phyloP scores from a whole-genome alignment of 768 basidiomycete genomes.

The Cyclocybe cylindracea region DNA sequence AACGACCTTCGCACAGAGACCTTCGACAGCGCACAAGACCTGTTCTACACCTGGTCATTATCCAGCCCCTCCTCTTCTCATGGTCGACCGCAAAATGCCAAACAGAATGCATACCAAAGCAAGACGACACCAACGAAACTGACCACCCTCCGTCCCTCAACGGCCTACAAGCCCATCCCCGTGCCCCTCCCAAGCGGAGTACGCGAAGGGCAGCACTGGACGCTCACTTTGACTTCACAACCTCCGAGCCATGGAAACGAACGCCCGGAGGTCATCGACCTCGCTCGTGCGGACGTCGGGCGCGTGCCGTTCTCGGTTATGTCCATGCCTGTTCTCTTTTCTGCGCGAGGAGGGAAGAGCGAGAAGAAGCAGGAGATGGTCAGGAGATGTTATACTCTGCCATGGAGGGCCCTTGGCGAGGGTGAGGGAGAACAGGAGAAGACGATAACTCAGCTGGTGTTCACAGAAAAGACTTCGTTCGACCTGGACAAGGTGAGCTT shows the following conservation, averaged over 20 bases:
- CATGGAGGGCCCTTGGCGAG: constrained; percentile 14
- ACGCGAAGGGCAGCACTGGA: constrained; percentile 60
- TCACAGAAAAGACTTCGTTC: constrained; percentile 84
- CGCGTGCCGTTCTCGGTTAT: constrained; percentile 56
- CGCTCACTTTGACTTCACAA: constrained; percentile 56
- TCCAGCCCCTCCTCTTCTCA: not conserved
- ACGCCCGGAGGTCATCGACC: constrained; percentile 32
- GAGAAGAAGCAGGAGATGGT: constrained; percentile 68
- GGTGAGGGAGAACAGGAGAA: constrained; percentile 7
- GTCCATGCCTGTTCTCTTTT: constrained; percentile 64
- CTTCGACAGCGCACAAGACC: constrained; percentile 53
- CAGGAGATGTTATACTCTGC: constrained; percentile 45
- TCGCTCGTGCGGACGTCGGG: constrained; percentile 45
- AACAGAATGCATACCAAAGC: constrained; percentile 13
- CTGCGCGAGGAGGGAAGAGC: constrained; percentile 27
- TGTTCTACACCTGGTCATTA: constrained; percentile 69
- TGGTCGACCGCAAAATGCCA: not conserved
- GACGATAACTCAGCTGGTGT: constrained; percentile 33
- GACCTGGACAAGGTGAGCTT: constrained; percentile 86
- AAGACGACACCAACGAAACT: constrained; percentile 55
- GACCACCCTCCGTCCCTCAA: constrained; percentile 69
- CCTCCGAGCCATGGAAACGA: constrained; percentile 20
- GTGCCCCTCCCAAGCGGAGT: constrained; percentile 62
- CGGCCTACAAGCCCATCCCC: constrained; percentile 74
- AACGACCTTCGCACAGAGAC: constrained; percentile 89